Evolutionary conservation across 2,329 filamentous ascomycete genomes (phyloP).

Genomic region (Tolypocladium ovalisporum): DNA sequence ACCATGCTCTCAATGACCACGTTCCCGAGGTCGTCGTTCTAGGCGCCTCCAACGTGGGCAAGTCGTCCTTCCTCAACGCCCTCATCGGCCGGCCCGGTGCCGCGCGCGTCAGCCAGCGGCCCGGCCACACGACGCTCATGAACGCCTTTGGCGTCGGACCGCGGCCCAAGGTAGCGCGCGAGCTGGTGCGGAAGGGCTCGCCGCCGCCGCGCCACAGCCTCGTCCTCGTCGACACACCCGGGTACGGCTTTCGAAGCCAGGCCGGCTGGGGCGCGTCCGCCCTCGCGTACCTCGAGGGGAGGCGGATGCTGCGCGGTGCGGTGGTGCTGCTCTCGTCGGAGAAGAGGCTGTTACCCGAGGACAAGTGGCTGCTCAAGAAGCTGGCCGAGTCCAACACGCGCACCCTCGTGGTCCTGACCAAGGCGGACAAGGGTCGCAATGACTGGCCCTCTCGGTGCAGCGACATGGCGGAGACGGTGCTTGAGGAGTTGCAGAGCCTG

Average conservation of each 20-base stretch:
- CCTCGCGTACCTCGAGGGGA: conserved; percentile 34
- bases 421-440: conserved; percentile 38
- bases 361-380: conserved; percentile 34
- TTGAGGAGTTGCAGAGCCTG: conserved; percentile 13
- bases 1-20: conserved; percentile 39
- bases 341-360: conserved; percentile 36
- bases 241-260: conserved; percentile 36
- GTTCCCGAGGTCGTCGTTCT: conserved; percentile 62
- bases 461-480: conserved; percentile 14
- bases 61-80: conserved; percentile 80
- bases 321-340: conserved; percentile 43
- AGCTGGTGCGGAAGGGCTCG: conserved; percentile 20
- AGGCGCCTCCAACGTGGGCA: conserved; percentile 82
- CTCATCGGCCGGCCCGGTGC: conserved; percentile 43
- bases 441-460: conserved; percentile 17
- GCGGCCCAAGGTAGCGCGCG: conserved; percentile 15
- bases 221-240: conserved; percentile 39
- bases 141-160: conserved; percentile 46
- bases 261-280: conserved; percentile 42
- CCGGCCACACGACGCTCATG: conserved; percentile 43
- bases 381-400: conserved; percentile 32
- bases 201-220: conserved; percentile 34
- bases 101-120: conserved; percentile 37
- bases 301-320: conserved; percentile 37
- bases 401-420: conserved; percentile 43